A percentile compares a stretch with the other conserved stretches of the same genome.
phyloP scores from a whole-genome alignment of 169 alveolate species.

The Cryptosporidium viatorum region DNA sequence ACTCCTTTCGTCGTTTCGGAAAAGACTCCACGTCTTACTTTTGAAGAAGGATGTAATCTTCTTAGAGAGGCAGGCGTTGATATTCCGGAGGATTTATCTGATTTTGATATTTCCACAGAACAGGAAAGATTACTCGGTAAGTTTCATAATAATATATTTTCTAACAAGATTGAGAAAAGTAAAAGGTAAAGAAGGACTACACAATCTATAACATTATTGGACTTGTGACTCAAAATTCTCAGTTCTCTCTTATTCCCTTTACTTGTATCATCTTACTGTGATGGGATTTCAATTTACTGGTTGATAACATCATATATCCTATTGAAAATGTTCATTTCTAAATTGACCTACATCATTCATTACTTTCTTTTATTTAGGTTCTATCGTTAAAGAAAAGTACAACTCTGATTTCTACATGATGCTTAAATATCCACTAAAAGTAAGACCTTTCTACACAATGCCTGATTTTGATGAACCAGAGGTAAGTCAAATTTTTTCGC shows the following conservation, averaged over 20 bases:
- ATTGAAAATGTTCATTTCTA: not conserved
- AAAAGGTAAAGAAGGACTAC: too few species aligned
- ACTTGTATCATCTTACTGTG: not conserved
- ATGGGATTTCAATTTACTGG: too few species aligned
- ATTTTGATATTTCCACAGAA: constrained; percentile 93
- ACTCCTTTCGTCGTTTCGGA: constrained; percentile 84
- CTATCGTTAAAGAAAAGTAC: constrained; percentile 93
- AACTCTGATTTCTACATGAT: constrained; percentile 97
- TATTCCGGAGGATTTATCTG: constrained; percentile 85
- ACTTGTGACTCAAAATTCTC: not conserved
- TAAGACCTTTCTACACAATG: constrained; percentile 99
- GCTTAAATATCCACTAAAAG: constrained; percentile 95
- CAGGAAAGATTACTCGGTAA: constrained; percentile 94
- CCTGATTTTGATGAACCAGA: constrained; percentile 91
- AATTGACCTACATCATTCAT: not conserved
- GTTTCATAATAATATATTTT: not conserved
- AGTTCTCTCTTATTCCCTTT: not conserved
- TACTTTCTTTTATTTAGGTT: constrained; percentile 81
- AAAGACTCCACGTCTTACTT: constrained; percentile 85
- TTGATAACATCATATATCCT: too few species aligned
- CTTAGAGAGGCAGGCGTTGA: constrained; percentile 88
- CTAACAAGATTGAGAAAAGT: not conserved
- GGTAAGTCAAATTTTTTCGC: constrained; percentile 77
- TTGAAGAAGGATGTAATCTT: constrained; percentile 88
- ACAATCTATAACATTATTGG: too few species aligned